phyloP scores from a whole-genome alignment of 495 filamentous ascomycete species.

The Bombardia bombarda region DNA sequence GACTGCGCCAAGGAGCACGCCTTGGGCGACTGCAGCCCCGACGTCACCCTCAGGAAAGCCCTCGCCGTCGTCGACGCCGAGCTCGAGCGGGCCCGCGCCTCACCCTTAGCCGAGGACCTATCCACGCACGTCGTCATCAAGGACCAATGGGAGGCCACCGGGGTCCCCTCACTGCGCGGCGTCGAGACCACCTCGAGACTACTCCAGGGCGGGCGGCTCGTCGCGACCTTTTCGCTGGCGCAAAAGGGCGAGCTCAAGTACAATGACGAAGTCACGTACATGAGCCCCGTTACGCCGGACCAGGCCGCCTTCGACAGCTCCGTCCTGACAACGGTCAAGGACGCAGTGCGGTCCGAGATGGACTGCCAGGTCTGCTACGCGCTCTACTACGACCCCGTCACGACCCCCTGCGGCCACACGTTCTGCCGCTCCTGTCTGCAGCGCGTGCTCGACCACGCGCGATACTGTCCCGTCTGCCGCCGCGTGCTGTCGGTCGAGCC shows the following conservation, averaged over 20 bases:
- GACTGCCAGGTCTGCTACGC: constrained; percentile 86
- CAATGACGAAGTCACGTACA: constrained; percentile 40
- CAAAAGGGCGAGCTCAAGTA: constrained; percentile 45
- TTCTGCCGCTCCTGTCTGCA: constrained; percentile 76
- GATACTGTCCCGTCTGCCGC: constrained; percentile 73
- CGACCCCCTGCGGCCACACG: constrained; percentile 80
- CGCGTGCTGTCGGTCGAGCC: constrained; percentile 54
- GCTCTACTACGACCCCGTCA: constrained; percentile 71
- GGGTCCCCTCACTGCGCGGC: constrained; percentile 26
- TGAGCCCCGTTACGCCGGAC: background rate
- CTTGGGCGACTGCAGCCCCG: constrained; percentile 61
- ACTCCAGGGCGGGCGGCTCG: constrained; percentile 47
- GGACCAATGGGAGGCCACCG: constrained; percentile 35
- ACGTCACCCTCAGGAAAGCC: constrained; percentile 66
- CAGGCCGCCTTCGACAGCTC: constrained; percentile 36
- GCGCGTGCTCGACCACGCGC: constrained; percentile 64
- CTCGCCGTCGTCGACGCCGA: constrained; percentile 45
- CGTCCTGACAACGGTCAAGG: constrained; percentile 49
- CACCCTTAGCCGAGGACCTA: constrained; percentile 12
- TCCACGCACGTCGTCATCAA: constrained; percentile 33
- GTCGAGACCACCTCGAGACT: constrained; percentile 21
- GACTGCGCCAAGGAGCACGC: constrained; percentile 66
- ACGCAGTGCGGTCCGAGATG: constrained; percentile 56
- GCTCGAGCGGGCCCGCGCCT: constrained; percentile 27
- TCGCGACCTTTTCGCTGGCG: constrained; percentile 52